Percentiles rank a stretch among this genome's conserved stretches.
phyloP scores from a whole-genome alignment of 495 filamentous ascomycete genomes.

The Terfezia claveryi region DNA sequence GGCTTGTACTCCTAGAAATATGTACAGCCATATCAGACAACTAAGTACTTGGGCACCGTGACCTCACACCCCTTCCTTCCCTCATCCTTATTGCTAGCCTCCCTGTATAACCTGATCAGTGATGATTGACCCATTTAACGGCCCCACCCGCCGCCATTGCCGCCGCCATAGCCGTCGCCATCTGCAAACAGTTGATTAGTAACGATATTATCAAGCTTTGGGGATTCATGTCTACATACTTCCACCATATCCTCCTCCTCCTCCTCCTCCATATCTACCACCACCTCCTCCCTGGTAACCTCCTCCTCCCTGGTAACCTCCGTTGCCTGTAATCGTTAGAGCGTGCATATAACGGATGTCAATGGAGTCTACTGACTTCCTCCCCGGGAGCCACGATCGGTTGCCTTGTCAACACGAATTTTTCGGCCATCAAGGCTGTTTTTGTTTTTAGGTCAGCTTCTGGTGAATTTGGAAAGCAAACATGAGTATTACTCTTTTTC shows the following conservation, averaged over 20 bases:
- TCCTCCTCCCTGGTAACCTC: conserved; percentile 1
- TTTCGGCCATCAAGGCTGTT: conserved; percentile 79
- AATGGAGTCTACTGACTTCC: not conserved
- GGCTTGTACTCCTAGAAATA: too few species aligned
- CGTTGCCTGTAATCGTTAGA: not conserved
- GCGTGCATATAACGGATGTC: not conserved
- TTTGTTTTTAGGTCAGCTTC: not conserved
- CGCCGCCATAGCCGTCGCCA: too few species aligned
- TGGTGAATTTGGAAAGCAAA: conserved; percentile 2
- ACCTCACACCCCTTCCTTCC: too few species aligned
- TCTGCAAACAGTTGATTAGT: too few species aligned
- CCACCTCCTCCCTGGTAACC: conserved; percentile 1
- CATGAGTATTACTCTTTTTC: conserved; percentile 55
- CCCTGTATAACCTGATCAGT: too few species aligned
- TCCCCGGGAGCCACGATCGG: conserved; percentile 30
- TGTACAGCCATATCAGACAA: too few species aligned
- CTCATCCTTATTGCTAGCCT: too few species aligned
- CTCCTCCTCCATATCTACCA: not conserved
- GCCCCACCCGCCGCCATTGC: too few species aligned
- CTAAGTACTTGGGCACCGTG: too few species aligned
- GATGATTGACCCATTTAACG: too few species aligned
- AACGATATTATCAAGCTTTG: too few species aligned
- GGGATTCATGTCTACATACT: too few species aligned
- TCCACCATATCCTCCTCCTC: not conserved
- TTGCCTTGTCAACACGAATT: conserved; percentile 92